These are phyloP conservation scores for Tolypocladium amazonense DNA, from an alignment of 2,329 filamentous ascomycete genomes.

Conservation along the genomic window DNA sequence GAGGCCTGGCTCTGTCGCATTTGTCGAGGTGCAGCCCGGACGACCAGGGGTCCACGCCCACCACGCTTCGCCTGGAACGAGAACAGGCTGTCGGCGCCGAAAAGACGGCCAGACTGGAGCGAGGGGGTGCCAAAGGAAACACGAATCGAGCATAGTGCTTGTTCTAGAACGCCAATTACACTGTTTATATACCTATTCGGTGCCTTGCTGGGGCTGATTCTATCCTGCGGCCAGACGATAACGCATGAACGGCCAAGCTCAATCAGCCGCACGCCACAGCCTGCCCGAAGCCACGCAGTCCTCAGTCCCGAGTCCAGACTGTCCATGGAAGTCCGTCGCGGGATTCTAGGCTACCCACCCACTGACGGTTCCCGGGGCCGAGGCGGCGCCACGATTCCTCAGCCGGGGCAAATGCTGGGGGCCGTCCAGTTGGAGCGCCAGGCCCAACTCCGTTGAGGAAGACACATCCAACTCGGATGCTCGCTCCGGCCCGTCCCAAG, in stretches of 20 bases:
- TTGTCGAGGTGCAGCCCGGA: neutral
- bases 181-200: neutral
- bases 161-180: neutral
- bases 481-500: neutral
- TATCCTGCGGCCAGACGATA: neutral
- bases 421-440: neutral
- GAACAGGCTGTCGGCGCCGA: neutral
- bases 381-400: neutral
- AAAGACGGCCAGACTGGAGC: neutral
- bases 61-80: neutral
- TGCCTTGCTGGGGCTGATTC: neutral
- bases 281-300: neutral
- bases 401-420: neutral
- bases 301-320: neutral
- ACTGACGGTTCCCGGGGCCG: neutral
- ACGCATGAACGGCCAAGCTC: neutral
- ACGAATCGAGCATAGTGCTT: neutral
- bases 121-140: neutral
- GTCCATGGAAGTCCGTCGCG: neutral
- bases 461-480: neutral
- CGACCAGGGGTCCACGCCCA: neutral
- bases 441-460: neutral
- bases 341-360: neutral
- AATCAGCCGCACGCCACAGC: neutral
- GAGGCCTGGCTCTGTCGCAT: neutral